Evolutionary conservation across 2,329 filamentous ascomycete species (phyloP), one percentile per base, ranked within the genome.

Genomic region (Penicillium rolfsii): DNA sequence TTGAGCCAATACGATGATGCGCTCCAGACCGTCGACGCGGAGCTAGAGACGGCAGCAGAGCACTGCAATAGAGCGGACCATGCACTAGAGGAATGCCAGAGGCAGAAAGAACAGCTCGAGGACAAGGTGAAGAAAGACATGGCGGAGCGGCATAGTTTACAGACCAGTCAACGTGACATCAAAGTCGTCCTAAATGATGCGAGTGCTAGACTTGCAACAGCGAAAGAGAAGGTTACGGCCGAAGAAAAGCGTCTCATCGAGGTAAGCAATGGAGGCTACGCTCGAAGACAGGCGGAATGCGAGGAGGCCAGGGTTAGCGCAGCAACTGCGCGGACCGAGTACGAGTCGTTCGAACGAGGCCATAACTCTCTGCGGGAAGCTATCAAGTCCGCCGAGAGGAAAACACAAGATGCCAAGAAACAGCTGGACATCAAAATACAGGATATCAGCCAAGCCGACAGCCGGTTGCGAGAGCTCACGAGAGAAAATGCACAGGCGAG

Each of bases 211-310:
- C 80, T 84, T 24, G 61, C 71, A 22, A 75, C 78, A 2, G 74
- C 77, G 9, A 70, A 81, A 57, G 63, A 72, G 30, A 78, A 84
- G 14, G 84, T 88, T 33, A 63, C 62, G 11, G 70, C 76, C n/a
- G 82, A 84, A 67, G 76, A 76, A 53, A 71, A 73, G 55, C 87
- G 88, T 4, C 82, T 97, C 7, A 83, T 85, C 46, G 84, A 87
- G 48, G 84, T 86, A 2, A 89, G 90, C 67, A 91, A 92, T 40
- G 90, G 89, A 28, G 85, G 85, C 26, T 86, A 90, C 70, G 81
- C 85, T 8, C 80, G 83, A 64, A 91, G 87, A 69, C 76, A 85
- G 38, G 78, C 79, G 19, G 83, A 89, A 68, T 80, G 90, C 3
- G 81, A 87, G 24, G 79, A 85, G 19, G 86, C 87, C 12, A 85